These are phyloP conservation scores for Crithidia expoeki DNA, from an alignment of 208 protist genomes.

Conservation along the genomic window DNA sequence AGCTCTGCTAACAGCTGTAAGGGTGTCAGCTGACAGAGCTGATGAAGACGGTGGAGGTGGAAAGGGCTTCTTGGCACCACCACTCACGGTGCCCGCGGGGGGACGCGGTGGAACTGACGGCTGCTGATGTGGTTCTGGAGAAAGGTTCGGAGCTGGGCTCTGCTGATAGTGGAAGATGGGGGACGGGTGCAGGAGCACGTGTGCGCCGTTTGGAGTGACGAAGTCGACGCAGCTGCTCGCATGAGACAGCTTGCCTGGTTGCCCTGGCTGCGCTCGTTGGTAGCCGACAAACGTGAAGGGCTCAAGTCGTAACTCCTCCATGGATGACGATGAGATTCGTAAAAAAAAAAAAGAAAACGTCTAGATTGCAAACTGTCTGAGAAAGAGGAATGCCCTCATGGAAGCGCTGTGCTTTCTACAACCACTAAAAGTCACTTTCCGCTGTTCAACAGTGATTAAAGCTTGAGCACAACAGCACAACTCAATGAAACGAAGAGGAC, in stretches of 20 bases:
- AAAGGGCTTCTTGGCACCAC: neutral
- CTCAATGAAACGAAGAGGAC: no score
- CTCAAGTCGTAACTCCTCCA: slow-evolving; percentile 20
- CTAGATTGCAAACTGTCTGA: neutral
- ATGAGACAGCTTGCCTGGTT: neutral
- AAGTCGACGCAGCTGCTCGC: slow-evolving; percentile 10
- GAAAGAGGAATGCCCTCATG: no score
- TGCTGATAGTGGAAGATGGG: neutral
- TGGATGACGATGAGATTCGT: no score
- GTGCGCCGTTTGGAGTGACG: slow-evolving; percentile 14
- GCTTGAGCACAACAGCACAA: no score
- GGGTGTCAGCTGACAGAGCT: neutral
- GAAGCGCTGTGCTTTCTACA: no score
- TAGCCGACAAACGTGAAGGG: slow-evolving; percentile 26
- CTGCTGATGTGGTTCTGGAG: neutral
- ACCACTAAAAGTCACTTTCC: no score
- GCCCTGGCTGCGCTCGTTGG: slow-evolving; percentile 3
- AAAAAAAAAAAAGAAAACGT: neutral
- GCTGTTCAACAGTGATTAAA: no score
- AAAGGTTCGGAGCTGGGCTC: neutral
- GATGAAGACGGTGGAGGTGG: neutral
- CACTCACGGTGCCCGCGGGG: neutral
- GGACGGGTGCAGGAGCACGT: slow-evolving; percentile 13
- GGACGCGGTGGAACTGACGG: neutral
- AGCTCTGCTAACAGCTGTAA: neutral